These are phyloP conservation scores for Parmales sp. DNA, from an alignment of 108 stramenopile genomes.

Conservation along the genomic window DNA sequence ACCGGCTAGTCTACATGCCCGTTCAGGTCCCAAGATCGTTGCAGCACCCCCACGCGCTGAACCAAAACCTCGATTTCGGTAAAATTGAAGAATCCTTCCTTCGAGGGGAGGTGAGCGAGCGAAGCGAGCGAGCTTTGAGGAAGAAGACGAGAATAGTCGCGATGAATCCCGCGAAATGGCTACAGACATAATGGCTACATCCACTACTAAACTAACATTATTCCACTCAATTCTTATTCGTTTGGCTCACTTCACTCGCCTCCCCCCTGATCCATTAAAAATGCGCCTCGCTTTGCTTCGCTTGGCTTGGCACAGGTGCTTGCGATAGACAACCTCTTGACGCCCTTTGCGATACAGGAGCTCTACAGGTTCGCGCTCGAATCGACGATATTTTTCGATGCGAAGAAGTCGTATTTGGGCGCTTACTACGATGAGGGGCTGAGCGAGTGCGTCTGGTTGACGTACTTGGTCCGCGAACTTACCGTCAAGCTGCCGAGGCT, in stretches of 20 bases:
- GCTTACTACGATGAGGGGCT: conserved; percentile 67
- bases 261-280: too few species aligned
- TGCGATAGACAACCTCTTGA: not conserved
- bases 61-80: not conserved
- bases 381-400: conserved; percentile 1
- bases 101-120: not conserved
- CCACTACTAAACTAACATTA: too few species aligned
- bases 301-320: not conserved
- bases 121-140: too few species aligned
- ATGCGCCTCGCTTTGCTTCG: not conserved
- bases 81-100: not conserved
- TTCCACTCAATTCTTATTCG: too few species aligned
- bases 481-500: conserved; percentile 36
- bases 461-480: conserved; percentile 37
- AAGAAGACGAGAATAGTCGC: too few species aligned
- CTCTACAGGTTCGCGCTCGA: conserved; percentile 5
- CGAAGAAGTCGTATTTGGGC: conserved; percentile 34
- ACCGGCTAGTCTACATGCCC: not conserved
- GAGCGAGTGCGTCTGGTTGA: conserved; percentile 42
- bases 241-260: too few species aligned
- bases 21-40: not conserved
- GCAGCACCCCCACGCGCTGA: not conserved
- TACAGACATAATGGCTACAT: too few species aligned
- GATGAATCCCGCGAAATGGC: too few species aligned
- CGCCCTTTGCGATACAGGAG: not conserved